A percentile compares a stretch with the other conserved stretches of the same genome.
Conservation (phyloP, 257 asterid species). For the Rubia yunnanensis region DNA sequence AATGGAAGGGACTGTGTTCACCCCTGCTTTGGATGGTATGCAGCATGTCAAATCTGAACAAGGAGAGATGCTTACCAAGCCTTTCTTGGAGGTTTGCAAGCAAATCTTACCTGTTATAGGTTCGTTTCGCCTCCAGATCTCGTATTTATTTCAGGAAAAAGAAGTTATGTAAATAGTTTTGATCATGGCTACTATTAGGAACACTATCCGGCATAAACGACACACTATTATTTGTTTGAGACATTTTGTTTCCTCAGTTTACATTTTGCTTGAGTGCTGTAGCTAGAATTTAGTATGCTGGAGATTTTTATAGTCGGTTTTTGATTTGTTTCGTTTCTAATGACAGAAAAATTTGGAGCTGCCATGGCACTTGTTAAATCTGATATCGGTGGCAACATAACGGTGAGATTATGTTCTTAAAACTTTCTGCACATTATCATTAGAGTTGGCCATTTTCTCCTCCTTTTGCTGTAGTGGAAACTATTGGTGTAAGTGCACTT, state of each 20-base stretch:
- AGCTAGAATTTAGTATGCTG: not conserved
- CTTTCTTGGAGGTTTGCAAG: conserved; percentile 91
- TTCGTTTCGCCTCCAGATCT: conserved; percentile 36
- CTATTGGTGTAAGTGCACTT: not conserved
- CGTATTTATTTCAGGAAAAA: not conserved
- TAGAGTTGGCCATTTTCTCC: not conserved
- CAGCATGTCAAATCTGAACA: conserved; percentile 74
- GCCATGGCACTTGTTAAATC: conserved; percentile 90
- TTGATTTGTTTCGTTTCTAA: conserved; percentile 3
- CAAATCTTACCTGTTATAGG: conserved; percentile 81
- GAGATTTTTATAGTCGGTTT: not conserved
- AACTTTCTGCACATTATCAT: not conserved
- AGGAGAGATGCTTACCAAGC: conserved; percentile 78
- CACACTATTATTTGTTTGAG: not conserved
- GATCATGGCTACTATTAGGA: not conserved
- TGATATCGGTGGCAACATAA: conserved; percentile 87
- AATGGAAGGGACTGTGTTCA: conserved; percentile 86
- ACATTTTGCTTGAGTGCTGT: not conserved
- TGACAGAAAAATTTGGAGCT: conserved; percentile 91
- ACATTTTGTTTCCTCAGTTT: too few species aligned
- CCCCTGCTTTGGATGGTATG: conserved; percentile 90
- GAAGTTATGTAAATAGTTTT: not conserved
- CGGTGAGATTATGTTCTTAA: conserved; percentile 32
- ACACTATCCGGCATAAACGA: not conserved
- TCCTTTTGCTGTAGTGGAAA: not conserved